Evolutionary conservation across 1,284 basidiomycete species (phyloP).

Genomic region (Porodaedalea pini): DNA sequence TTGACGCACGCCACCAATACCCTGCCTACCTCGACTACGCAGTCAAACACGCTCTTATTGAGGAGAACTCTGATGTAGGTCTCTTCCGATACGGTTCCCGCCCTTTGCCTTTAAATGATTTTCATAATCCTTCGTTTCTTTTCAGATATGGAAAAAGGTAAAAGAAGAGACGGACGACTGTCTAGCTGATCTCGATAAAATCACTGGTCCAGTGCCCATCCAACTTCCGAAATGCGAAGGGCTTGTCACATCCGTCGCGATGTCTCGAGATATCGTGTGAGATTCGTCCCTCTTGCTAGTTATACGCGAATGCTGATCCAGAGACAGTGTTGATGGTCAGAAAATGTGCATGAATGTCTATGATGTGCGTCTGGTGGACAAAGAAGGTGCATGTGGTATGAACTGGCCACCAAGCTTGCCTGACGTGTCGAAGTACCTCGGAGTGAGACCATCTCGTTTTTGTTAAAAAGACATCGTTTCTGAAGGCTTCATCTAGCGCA

Average conservation of each 20-base stretch:
- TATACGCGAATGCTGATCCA: constrained; percentile 4
- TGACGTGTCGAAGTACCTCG: constrained; percentile 77
- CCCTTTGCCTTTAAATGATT: neutral
- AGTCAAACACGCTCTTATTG: constrained; percentile 75
- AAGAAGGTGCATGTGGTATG: constrained; percentile 90
- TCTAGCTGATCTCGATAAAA: constrained; percentile 47
- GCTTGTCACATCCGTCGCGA: constrained; percentile 61
- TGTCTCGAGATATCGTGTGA: constrained; percentile 62
- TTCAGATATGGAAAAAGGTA: constrained; percentile 58
- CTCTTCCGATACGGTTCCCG: constrained; percentile 10
- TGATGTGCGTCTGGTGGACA: constrained; percentile 87
- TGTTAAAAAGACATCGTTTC: constrained; percentile 6
- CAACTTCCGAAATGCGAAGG: constrained; percentile 62
- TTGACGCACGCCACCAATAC: constrained; percentile 87
- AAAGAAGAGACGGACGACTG: constrained; percentile 68
- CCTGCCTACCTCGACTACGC: constrained; percentile 88
- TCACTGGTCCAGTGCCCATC: constrained; percentile 54
- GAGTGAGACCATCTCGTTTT: constrained; percentile 53
- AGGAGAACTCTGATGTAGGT: constrained; percentile 66
- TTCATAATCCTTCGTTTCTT: neutral
- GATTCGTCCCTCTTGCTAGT: constrained; percentile 25
- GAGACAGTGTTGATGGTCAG: constrained; percentile 61
- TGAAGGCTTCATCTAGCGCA: constrained; percentile 44
- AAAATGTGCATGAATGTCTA: constrained; percentile 92
- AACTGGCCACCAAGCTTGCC: constrained; percentile 95